Evolutionary conservation across 2,329 filamentous ascomycete species (phyloP), one percentile per base, ranked within the genome.

Genomic region (Acephala macrosclerotiorum): DNA sequence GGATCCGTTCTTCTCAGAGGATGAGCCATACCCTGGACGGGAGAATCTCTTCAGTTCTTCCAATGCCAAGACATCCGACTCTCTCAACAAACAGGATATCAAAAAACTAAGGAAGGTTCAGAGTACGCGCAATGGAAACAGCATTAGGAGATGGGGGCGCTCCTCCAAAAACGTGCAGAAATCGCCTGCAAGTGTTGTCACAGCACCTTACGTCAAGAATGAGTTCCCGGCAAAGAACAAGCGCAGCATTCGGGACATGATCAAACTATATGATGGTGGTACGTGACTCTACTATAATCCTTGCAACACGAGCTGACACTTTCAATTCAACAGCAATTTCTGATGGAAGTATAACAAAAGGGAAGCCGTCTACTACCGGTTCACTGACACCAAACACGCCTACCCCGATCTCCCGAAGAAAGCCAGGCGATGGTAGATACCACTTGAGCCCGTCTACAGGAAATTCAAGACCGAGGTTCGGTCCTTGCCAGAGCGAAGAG

Each of bases 241-340:
- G 33, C 63, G n/a, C 26, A 64, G 66, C 14, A 70, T 74, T 22
- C 68, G 63, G 55, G 73, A 73, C 18, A 72, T 66, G 20, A 74
- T 75, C 25, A 65, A 42, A 33, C 66, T 73, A 55, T 74, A 69
- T 56, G 73, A 74, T 65, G 68, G 72, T 20, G 59, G 71, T 70
- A 65, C 40, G 66, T 55, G 65, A 12, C n/a, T 18, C 11, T 22
- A 16, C 5, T 36, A 16, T 47, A 16, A 5, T 16, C 14, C 11
- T 6, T 8, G 20, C 9, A 25, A 11, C 16, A 42, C 6, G 33
- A 29, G 20, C 33, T 58, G 55, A 64, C 40, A 58, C 7, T 63
- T 53, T 4, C n/a, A 5, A 22, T 25, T 22, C 33, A 26, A 45
- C 57, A 70, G 68, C 70, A 65, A 51, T 66, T 26, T 68, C 66